Percentiles rank a stretch among this genome's conserved stretches.
Evolutionary conservation across 2,329 filamentous ascomycete species (phyloP).

Genomic region (Arachnomyces sp.): DNA sequence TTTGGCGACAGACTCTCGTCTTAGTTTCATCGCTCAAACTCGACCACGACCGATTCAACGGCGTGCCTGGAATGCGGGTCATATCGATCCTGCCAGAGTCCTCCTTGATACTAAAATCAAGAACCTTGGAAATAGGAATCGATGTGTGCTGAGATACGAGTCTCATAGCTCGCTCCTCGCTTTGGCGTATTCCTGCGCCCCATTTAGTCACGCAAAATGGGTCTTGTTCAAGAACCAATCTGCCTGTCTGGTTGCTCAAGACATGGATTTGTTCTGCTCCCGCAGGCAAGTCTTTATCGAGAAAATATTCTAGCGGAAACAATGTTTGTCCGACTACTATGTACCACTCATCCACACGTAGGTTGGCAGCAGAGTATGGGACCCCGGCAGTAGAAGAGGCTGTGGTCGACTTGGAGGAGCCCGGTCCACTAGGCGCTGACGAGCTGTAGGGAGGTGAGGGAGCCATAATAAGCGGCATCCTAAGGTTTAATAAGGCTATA

Average conservation of each 20-base stretch:
- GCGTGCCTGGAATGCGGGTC: conserved; percentile 11
- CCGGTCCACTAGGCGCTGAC: too few species aligned
- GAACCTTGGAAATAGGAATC: conserved; percentile 15
- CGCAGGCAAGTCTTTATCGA: conserved; percentile 1
- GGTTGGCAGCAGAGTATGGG: conserved; percentile 4
- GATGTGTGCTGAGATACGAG: conserved; percentile 12
- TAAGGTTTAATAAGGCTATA: too few species aligned
- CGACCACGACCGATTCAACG: conserved; percentile 14
- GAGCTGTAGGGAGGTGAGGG: too few species aligned
- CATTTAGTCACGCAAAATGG: conserved; percentile 6
- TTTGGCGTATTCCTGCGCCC: conserved; percentile 1
- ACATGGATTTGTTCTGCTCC: conserved; percentile 8
- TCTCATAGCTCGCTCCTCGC: conserved; percentile 7
- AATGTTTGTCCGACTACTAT: conserved; percentile 2
- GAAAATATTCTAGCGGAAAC: conserved; percentile 1
- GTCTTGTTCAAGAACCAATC: conserved; percentile 6
- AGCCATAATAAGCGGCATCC: too few species aligned
- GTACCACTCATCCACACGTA: conserved; percentile 8
- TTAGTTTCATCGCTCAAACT: conserved; percentile 14
- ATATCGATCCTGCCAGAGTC: conserved; percentile 12
- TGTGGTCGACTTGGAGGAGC: too few species aligned
- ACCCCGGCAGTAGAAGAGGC: too few species aligned
- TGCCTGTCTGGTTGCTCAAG: conserved; percentile 7
- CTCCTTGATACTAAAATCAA: conserved; percentile 6
- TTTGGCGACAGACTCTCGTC: conserved; percentile 15